Conservation (phyloP, 2,329 filamentous ascomycete genomes). For the Knoxdaviesia proteae region DNA sequence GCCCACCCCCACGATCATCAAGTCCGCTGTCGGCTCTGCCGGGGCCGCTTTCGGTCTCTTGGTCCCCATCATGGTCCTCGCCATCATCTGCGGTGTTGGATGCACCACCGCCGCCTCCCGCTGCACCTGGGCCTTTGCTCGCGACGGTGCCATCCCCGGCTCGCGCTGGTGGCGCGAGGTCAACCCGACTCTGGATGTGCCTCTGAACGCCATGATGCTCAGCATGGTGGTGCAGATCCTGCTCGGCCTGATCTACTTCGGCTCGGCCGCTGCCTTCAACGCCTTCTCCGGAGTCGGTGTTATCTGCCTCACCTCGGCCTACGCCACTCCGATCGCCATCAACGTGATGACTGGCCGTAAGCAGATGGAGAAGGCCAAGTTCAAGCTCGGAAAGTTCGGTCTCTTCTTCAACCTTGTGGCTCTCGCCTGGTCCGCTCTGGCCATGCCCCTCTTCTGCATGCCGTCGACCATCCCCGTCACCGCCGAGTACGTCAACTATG, state of each 20-base stretch:
- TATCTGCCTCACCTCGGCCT: constrained; percentile 47
- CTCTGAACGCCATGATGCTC: constrained; percentile 53
- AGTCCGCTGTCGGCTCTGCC: constrained; percentile 35
- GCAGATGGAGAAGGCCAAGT: constrained; percentile 33
- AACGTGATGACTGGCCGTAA: constrained; percentile 39
- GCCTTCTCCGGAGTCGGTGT: constrained; percentile 52
- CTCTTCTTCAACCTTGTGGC: constrained; percentile 40
- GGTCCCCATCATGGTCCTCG: constrained; percentile 44
- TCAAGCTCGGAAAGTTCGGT: constrained; percentile 41
- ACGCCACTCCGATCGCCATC: constrained; percentile 44
- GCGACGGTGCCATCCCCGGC: constrained; percentile 48
- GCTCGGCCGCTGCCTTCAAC: constrained; percentile 48
- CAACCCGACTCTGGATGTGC: constrained; percentile 40
- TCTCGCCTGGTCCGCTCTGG: constrained; percentile 45
- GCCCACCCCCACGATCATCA: constrained; percentile 44
- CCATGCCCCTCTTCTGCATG: constrained; percentile 57
- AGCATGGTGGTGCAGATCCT: constrained; percentile 42
- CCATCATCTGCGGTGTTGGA: constrained; percentile 44
- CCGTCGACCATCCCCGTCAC: constrained; percentile 41
- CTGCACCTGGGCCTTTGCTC: constrained; percentile 48
- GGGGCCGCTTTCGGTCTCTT: constrained; percentile 42
- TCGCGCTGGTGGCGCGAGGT: constrained; percentile 39
- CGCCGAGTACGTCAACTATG: constrained; percentile 46
- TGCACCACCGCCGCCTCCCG: constrained; percentile 50
- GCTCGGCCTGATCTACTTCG: constrained; percentile 49